These are phyloP conservation scores for Clathrospora elynae DNA, from an alignment of 2,329 filamentous ascomycete genomes.

Conservation along the genomic window DNA sequence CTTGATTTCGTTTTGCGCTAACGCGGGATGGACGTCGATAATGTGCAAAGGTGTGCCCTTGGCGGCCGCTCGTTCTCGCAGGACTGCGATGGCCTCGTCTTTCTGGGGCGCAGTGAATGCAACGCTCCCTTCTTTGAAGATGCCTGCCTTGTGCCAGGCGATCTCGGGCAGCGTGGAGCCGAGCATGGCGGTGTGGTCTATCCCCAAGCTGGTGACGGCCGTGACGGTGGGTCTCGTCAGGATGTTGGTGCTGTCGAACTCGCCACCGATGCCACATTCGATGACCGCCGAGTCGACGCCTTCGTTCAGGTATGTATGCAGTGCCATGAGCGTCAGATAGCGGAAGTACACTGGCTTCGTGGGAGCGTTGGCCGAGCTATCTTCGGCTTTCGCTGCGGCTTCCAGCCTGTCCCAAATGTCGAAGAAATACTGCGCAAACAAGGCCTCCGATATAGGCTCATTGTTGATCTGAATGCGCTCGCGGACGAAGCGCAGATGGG, in stretches of 20 bases:
- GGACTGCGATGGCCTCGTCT: constrained; percentile 59
- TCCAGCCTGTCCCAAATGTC: constrained; percentile 77
- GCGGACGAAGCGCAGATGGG: constrained; percentile 80
- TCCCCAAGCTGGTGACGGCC: constrained; percentile 78
- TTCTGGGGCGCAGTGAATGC: constrained; percentile 68
- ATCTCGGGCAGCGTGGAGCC: constrained; percentile 80
- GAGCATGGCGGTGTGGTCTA: constrained; percentile 83
- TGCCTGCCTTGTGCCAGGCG: constrained; percentile 90
- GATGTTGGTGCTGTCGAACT: constrained; percentile 92
- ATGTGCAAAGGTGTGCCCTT: constrained; percentile 55
- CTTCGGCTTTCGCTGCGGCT: constrained; percentile 57
- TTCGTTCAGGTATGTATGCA: constrained; percentile 79
- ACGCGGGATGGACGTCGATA: constrained; percentile 56
- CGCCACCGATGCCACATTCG: constrained; percentile 92
- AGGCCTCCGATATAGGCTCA: constrained; percentile 66
- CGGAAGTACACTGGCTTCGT: constrained; percentile 91
- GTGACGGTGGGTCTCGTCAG: constrained; percentile 71
- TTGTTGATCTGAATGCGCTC: constrained; percentile 86
- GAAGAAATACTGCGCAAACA: constrained; percentile 80
- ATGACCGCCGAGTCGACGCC: constrained; percentile 79
- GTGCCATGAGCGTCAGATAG: constrained; percentile 84
- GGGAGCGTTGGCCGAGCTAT: constrained; percentile 54
- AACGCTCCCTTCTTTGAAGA: constrained; percentile 71
- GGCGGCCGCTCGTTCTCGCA: constrained; percentile 61
- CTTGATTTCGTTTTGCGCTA: constrained; percentile 52